Evolutionary conservation across 2,329 filamentous ascomycete genomes (phyloP), one percentile per base, ranked within the genome.

Genomic region (Diaporthe sp.): DNA sequence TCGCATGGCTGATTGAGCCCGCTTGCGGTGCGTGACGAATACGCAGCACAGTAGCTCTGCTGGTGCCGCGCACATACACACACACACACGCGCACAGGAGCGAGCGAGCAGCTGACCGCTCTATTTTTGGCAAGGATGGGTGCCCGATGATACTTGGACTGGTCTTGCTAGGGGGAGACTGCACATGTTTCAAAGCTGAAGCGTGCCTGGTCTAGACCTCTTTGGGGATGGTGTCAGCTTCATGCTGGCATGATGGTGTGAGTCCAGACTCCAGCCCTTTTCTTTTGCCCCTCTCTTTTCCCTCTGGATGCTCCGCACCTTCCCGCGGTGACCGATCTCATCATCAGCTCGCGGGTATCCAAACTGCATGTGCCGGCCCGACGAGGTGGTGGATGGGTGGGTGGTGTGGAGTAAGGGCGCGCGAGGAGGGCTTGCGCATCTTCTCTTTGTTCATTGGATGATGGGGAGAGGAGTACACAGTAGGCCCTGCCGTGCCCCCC

Each of bases 161-260:
- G 61, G 61, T 68, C 44, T 22, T 53, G 63, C 63, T 27, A 39
- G 47, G 63, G 44, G 63, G 63, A 68, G 47, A 53, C 63, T 53
- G 63, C 47, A 50, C 63, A 73, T 56, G 75, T 78, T 76, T 78
- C 77, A 74, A 59, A 27, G 66, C 27, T 61, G 53, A 56, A 32
- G 58, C 53, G 77, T 78, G 76, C 76, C 78, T 77, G 77, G 73
- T 71, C 78, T 78, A 79, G 72, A 66, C 78, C 77, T 58, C 39
- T 78, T 78, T 65, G 51, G 76, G 78, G 30, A 50, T 76, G 71
- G 70, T 50, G 44, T 10, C 42, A 19, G 47, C 44, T 39, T 65
- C 32, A 51, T 68, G 63, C 44, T 66, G 63, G 63, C 44, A 32
- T 27, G 55, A 56, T 22, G 25, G 17, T 15, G 32, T 25, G 22